Evolutionary conservation across 345 rosid genomes (phyloP), one percentile per base, ranked within the genome.

Genomic region (Camelina neglecta): DNA sequence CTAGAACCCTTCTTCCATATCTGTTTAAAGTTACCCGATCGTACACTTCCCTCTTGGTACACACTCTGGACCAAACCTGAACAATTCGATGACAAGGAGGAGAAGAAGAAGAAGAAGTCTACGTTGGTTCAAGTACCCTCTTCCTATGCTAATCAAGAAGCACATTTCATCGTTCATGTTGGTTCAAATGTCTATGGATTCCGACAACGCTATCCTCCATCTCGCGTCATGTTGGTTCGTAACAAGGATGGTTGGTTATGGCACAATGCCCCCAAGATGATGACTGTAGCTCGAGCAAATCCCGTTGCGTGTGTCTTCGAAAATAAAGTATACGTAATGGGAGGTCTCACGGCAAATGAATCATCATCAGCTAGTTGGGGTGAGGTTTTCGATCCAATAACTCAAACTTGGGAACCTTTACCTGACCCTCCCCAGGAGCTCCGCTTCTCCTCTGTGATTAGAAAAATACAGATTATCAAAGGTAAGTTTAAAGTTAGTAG

Each of bases 211-310:
- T 1, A 29, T 77, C 41, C 47, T 36, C 36, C 23, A 1, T 67
- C 88, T 5, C 6, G 84, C 7, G 79, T 65, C 45, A 84, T 86
- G 11, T 89, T 86, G 85, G 72, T 80, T 12, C 82, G 90, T n/a
- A 86, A 91, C 45, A 88, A 90, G 82, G 86, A 92, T 8, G 45
- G 56, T 56, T 70, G 70, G 83, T 64, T 65, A 1, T 91, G 91
- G 93, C 77, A 77, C 47, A 21, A 63, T n/a, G 76, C 77, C 23
- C 86, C 93, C 7, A 67, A 33, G 18, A 18, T 18, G 38, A 89
- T 90, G 93, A 82, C 66, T 1, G 71, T 87, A 13, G 73, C 83
- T 4, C 86, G 97, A 8, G 92, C 81, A 29, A 81, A 81, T 44
- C 77, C 97, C 5, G 80, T 89, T 1, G 89, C 66, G 21, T 11